Base-by-base conservation (phyloP, 1,139 yeast genomes). In the Debaryomyces robertsiae region DNA sequence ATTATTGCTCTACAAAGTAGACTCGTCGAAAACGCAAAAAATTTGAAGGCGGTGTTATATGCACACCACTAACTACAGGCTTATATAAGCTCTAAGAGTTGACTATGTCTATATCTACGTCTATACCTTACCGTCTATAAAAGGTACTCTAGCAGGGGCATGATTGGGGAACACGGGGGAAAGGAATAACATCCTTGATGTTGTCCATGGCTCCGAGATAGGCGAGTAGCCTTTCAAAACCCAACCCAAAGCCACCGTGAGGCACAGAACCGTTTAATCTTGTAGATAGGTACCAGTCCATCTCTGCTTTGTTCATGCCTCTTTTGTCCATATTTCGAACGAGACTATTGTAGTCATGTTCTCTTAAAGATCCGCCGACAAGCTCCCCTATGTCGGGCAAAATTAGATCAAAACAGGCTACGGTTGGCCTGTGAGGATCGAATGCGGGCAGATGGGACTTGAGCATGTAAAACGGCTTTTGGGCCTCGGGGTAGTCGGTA, bases 181-280 rank as follows among this genome's bases (percentile, higher is more conserved):
- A 91, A 1, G 96, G 88, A 27, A 88, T 81, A 3, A 88, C 86
- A 53, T 94, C 99, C 52, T 87, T 76, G 34, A 94, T 78, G 55
- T 87, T 89, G 32, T 87, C 95, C 36, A 77, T 72, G 2, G 84
- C 93, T 6, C 80, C 70, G 40, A 89, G 66, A 52, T 83, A 91
- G 34, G 86, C 81, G 13, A 94, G 63, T 30, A 93, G 64, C 46
- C 99, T 69, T 59, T 94, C 98, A 53, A 91, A 82, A 0, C 99
- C 99, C 72, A 94, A 71, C 0, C 99, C 99, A 63, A 86, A 94
- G 0, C 99, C 99, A 33, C 98, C 98, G 58, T 91, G 98, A 0
- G 97, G 96, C 27, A 84, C 83, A 4, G 86, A 69, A 0, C 98
- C 98, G 50, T 86, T 82, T 47, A 69, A 69, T 44, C 98, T 72